A percentile compares a stretch with the other conserved stretches of the same genome.
Evolutionary conservation across 208 protist species (phyloP).

Genomic region (Leishmania tropica): DNA sequence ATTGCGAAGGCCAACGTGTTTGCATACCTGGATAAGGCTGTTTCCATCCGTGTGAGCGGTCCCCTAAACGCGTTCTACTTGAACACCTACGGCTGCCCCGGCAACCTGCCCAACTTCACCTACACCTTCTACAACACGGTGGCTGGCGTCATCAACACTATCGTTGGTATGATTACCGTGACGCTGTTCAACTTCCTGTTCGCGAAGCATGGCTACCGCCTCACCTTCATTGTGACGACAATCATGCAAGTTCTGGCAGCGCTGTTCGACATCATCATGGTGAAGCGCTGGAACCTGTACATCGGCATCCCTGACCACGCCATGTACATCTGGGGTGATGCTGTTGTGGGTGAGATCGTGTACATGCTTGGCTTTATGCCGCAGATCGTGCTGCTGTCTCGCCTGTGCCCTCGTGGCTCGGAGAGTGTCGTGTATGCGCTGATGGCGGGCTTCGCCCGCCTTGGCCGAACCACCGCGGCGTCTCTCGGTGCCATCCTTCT

Average conservation of each 20-base stretch:
- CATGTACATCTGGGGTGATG: constrained; percentile 68
- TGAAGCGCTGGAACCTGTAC: constrained; percentile 66
- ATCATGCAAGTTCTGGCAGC: constrained; percentile 23
- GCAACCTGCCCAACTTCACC: constrained; percentile 59
- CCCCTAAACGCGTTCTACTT: constrained; percentile 53
- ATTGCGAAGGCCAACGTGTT: constrained; percentile 72
- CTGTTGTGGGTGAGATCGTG: constrained; percentile 55
- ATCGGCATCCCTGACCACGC: constrained; percentile 52
- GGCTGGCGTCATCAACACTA: constrained; percentile 39
- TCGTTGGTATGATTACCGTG: constrained; percentile 47
- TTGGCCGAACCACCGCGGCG: constrained; percentile 45
- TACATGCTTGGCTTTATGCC: constrained; percentile 81
- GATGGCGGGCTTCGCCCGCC: constrained; percentile 72
- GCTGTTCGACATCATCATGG: constrained; percentile 62
- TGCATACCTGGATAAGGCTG: constrained; percentile 41
- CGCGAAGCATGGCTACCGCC: constrained; percentile 48
- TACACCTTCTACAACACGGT: constrained; percentile 71
- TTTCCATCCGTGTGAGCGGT: constrained; percentile 45
- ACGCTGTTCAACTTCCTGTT: constrained; percentile 62
- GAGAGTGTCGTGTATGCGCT: constrained; percentile 81
- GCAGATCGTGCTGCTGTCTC: constrained; percentile 68
- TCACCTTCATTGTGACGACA: constrained; percentile 46
- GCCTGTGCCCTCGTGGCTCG: constrained; percentile 75
- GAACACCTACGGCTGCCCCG: constrained; percentile 36
- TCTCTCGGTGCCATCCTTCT: constrained; percentile 53